Conservation (phyloP, 148 eudicot genomes). For the Vaccinium darrowii region DNA sequence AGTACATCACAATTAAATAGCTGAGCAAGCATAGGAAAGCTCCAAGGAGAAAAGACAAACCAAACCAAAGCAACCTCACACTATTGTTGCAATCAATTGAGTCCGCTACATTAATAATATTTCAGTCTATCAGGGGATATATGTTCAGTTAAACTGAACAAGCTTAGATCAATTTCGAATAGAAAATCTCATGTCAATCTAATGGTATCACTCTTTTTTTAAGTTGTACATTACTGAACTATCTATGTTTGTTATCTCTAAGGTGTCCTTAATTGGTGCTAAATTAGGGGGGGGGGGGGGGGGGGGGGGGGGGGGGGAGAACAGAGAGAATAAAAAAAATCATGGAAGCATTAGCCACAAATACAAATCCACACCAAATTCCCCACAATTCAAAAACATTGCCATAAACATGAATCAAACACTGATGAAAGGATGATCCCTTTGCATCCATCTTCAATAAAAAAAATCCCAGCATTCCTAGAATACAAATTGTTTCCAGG, state of each 20-base stretch:
- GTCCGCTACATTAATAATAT: not conserved
- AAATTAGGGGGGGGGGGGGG: not conserved
- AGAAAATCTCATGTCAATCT: not conserved
- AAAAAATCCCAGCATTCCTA: not conserved
- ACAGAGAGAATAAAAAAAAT: not conserved
- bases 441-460: not conserved
- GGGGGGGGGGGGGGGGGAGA: not conserved
- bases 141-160: not conserved
- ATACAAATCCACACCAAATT: not conserved
- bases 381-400: not conserved
- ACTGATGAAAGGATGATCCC: not conserved
- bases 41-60: not conserved
- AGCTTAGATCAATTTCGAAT: not conserved
- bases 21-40: not conserved
- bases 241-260: not conserved
- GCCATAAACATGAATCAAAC: not conserved
- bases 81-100: not conserved
- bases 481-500: not conserved
- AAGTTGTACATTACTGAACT: not conserved
- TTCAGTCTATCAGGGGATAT: not conserved
- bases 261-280: not conserved
- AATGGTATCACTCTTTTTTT: not conserved
- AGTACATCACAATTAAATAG: not conserved
- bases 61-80: not conserved
- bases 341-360: not conserved